Evolutionary conservation across 2,329 filamentous ascomycete species (phyloP).

Genomic region (Dactylellina cionopaga): DNA sequence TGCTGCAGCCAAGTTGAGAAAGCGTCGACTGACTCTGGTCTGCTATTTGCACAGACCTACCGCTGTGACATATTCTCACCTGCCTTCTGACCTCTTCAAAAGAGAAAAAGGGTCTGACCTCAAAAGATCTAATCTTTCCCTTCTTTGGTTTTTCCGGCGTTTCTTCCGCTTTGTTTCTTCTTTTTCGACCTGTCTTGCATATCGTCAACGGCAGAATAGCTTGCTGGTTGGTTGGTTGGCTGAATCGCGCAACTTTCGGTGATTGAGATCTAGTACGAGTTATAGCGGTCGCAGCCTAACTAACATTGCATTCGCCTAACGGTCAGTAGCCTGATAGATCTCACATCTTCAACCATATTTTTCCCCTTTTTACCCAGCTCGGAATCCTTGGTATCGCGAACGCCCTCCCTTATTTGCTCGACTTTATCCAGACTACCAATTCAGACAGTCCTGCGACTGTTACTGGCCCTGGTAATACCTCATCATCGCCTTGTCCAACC

Average conservation of each 20-base stretch:
- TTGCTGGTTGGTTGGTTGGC: too few relatives aligned
- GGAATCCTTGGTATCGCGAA: conserved; percentile 45
- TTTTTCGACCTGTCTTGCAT: too few relatives aligned
- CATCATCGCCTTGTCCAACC: conserved; percentile 17
- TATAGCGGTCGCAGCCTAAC: conserved; percentile 2
- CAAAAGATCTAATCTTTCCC: not conserved
- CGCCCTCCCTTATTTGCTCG: conserved; percentile 23
- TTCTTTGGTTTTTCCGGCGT: not conserved
- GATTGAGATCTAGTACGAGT: too few relatives aligned
- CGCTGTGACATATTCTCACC: conserved; percentile 32
- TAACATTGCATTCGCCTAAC: conserved; percentile 22
- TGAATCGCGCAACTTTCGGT: too few relatives aligned
- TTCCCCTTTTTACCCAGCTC: not conserved
- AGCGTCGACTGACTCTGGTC: not conserved
- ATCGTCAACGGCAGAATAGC: too few relatives aligned
- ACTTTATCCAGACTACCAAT: conserved; percentile 24
- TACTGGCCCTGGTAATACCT: conserved; percentile 32
- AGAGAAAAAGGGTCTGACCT: conserved; percentile 6
- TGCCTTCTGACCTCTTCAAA: too few relatives aligned
- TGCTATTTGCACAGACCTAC: conserved; percentile 37
- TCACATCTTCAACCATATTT: conserved; percentile 7
- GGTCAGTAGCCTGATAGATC: conserved; percentile 14
- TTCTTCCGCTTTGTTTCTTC: not conserved
- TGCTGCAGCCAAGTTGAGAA: conserved; percentile 32
- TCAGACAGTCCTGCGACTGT: too few relatives aligned